phyloP scores from a whole-genome alignment of 176 grass and related monocot species.

The Puya raimondii region DNA sequence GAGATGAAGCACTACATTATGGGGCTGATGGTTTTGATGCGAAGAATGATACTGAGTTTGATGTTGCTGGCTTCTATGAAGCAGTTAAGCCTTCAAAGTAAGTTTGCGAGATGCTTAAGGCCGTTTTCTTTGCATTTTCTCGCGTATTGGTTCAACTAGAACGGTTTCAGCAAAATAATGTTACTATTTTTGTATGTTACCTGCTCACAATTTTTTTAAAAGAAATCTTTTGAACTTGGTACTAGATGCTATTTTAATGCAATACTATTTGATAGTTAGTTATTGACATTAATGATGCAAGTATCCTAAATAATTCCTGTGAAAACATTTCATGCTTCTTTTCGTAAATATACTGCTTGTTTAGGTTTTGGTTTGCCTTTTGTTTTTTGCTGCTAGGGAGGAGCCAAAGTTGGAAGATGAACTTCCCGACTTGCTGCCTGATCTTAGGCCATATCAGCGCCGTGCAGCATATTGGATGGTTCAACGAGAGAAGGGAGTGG shows the following conservation, averaged over 20 bases:
- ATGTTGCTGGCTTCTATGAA: constrained; percentile 77
- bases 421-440: constrained; percentile 67
- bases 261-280: not conserved
- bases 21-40: constrained; percentile 17
- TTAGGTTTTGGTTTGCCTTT: constrained; percentile 10
- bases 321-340: not conserved
- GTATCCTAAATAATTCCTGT: not conserved
- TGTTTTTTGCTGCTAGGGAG: constrained; percentile 26
- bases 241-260: not conserved
- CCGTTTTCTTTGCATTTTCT: not conserved
- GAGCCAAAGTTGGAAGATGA: constrained; percentile 42
- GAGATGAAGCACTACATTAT: constrained; percentile 13
- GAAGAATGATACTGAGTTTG: constrained; percentile 52
- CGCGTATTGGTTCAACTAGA: not conserved
- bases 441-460: constrained; percentile 78
- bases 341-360: not conserved
- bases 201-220: not conserved
- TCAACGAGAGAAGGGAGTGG: constrained; percentile 52
- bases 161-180: not conserved
- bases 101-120: not conserved
- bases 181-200: not conserved
- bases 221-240: not conserved
- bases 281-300: no score
- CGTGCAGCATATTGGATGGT: constrained; percentile 98
- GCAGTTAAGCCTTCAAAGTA: constrained; percentile 59